Conservation (phyloP, 2,329 filamentous ascomycete species). For the Aureobasidium sp. region DNA sequence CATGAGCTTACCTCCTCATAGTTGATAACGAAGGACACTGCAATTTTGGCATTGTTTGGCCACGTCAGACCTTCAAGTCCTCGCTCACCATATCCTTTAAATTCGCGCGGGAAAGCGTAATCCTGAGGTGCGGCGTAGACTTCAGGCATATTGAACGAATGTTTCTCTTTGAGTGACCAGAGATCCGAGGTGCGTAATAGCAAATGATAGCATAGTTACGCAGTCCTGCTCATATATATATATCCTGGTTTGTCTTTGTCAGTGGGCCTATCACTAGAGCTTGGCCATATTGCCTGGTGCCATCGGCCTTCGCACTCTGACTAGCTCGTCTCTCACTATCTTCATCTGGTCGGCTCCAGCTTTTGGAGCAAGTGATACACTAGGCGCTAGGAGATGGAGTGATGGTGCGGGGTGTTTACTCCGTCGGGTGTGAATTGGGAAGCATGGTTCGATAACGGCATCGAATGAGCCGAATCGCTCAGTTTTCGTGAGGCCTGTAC, state of each 20-base stretch:
- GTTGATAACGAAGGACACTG: slow-evolving; percentile 42
- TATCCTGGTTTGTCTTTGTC: not conserved
- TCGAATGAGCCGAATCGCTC: not conserved
- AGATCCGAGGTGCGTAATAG: not conserved
- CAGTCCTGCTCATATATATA: not conserved
- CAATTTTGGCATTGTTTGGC: slow-evolving; percentile 39
- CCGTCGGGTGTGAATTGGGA: not conserved
- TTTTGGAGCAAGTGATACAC: too few species aligned
- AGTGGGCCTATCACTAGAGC: not conserved
- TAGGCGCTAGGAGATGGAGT: too few species aligned
- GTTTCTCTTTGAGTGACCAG: not conserved
- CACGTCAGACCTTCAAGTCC: slow-evolving; percentile 27
- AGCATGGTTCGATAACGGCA: not conserved
- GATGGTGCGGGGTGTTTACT: not conserved
- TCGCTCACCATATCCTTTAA: slow-evolving; percentile 24
- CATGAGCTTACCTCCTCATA: slow-evolving; percentile 33
- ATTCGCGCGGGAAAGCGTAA: slow-evolving; percentile 25
- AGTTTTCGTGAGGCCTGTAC: not conserved
- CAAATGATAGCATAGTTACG: not conserved
- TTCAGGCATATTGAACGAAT: not conserved
- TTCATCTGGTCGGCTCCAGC: not conserved
- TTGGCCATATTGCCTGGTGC: not conserved
- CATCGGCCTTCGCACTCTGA: not conserved
- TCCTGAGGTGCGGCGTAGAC: not conserved
- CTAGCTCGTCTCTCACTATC: not conserved